Percentiles rank a stretch among this genome's conserved stretches.
Evolutionary conservation across 768 basidiomycete species (phyloP).

Genomic region (Chalciporus piperatus): DNA sequence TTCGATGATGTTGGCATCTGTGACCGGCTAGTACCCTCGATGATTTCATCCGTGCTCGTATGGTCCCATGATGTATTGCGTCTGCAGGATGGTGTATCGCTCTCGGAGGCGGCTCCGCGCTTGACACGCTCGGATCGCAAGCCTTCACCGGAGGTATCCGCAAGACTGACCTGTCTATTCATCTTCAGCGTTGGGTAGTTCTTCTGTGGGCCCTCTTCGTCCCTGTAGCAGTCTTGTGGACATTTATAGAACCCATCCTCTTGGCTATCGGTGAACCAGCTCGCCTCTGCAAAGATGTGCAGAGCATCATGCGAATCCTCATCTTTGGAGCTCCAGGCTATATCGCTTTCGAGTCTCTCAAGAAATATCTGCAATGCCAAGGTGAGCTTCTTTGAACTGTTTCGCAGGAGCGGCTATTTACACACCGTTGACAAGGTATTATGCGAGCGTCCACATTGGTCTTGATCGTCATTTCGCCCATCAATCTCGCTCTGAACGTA

Average conservation of each 20-base stretch:
- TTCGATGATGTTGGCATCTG: constrained; percentile 73
- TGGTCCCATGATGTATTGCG: constrained; percentile 51
- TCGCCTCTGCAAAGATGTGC: constrained; percentile 56
- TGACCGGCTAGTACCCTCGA: constrained; percentile 61
- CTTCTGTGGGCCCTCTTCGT: constrained; percentile 63
- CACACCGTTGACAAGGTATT: constrained; percentile 47
- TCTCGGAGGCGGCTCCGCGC: constrained; percentile 73
- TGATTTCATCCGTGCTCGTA: constrained; percentile 23
- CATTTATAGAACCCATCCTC: constrained; percentile 60
- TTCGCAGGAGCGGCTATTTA: background rate
- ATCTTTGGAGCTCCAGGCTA: constrained; percentile 68
- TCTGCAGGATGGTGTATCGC: constrained; percentile 71
- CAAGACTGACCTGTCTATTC: constrained; percentile 65
- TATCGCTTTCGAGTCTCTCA: constrained; percentile 72
- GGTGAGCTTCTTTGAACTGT: constrained; percentile 37
- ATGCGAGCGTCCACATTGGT: constrained; percentile 70
- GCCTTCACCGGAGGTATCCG: constrained; percentile 64
- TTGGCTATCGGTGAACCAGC: constrained; percentile 60
- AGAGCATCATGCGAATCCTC: constrained; percentile 62
- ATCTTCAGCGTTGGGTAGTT: constrained; percentile 67
- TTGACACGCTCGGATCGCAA: constrained; percentile 77
- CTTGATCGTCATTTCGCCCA: constrained; percentile 58
- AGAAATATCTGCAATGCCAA: constrained; percentile 80
- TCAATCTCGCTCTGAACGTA: constrained; percentile 62
- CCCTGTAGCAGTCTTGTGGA: constrained; percentile 63